These are phyloP conservation scores for Penicillium sp. DNA, from an alignment of 2,329 filamentous ascomycete genomes.

Conservation along the genomic window DNA sequence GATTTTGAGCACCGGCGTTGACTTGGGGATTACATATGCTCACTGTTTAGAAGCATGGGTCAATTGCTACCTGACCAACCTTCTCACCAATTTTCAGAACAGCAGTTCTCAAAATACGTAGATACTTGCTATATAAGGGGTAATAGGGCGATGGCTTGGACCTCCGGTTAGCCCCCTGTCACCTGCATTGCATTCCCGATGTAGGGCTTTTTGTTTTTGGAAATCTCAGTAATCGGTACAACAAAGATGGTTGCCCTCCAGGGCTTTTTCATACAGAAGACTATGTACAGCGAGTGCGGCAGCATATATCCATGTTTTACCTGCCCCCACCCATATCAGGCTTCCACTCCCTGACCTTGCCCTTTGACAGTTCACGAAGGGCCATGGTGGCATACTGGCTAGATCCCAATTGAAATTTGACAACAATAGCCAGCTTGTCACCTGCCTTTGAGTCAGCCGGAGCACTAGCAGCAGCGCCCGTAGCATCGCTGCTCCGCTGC, in stretches of 20 bases:
- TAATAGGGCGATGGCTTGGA: too few species aligned
- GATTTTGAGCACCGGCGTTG: slow-evolving; percentile 7
- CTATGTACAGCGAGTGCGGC: not conserved
- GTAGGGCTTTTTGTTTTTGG: not conserved
- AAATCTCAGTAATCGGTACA: not conserved
- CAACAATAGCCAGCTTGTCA: slow-evolving; percentile 60
- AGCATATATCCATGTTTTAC: slow-evolving; percentile 6
- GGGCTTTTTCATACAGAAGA: not conserved
- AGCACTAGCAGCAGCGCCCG: slow-evolving; percentile 6
- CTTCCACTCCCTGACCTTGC: slow-evolving; percentile 58
- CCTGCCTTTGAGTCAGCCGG: slow-evolving; percentile 10
- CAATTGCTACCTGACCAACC: not conserved
- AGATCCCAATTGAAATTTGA: slow-evolving; percentile 71
- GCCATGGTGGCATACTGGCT: slow-evolving; percentile 85
- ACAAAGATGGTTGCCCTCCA: not conserved
- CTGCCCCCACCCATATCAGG: slow-evolving; percentile 56
- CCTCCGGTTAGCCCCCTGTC: too few species aligned
- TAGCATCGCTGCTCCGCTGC: slow-evolving; percentile 38
- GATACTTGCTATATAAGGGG: too few species aligned
- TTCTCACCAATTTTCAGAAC: not conserved
- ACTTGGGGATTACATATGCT: not conserved
- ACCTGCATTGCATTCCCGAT: not conserved
- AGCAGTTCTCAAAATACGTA: not conserved
- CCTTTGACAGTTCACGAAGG: slow-evolving; percentile 71
- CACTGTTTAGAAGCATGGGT: not conserved